Evolutionary conservation across 1,284 basidiomycete species (phyloP).

Genomic region (Marasmius sp.): DNA sequence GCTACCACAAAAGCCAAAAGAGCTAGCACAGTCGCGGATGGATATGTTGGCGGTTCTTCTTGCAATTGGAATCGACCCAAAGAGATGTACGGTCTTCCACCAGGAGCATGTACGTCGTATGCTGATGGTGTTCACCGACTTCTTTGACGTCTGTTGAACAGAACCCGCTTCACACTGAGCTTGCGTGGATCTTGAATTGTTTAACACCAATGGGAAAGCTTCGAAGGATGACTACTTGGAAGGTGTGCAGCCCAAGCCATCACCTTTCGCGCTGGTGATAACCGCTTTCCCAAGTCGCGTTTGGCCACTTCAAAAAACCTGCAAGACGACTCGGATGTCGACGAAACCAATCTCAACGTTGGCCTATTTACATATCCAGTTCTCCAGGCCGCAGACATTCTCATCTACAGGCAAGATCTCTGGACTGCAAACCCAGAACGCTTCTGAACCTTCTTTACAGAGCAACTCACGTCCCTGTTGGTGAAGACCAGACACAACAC

Average conservation of each 20-base stretch:
- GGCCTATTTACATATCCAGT: slow-evolving; percentile 93
- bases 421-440: background rate
- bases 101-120: slow-evolving; percentile 76
- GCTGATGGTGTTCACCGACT: background rate
- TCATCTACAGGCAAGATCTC: slow-evolving; percentile 71
- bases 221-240: slow-evolving; percentile 94
- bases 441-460: slow-evolving; percentile 35
- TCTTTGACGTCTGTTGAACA: slow-evolving; percentile 28
- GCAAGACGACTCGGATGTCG: slow-evolving; percentile 71
- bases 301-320: slow-evolving; percentile 76
- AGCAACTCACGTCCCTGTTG: slow-evolving; percentile 92
- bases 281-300: slow-evolving; percentile 54
- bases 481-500: slow-evolving; percentile 95
- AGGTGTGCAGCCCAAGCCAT: slow-evolving; percentile 47
- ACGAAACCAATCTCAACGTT: slow-evolving; percentile 79
- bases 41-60: slow-evolving; percentile 86
- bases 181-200: slow-evolving; percentile 92
- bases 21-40: slow-evolving; percentile 61
- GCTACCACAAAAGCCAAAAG: slow-evolving; percentile 78
- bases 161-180: slow-evolving; percentile 84
- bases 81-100: slow-evolving; percentile 78
- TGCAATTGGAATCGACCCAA: slow-evolving; percentile 83
- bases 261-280: background rate
- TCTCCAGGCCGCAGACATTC: slow-evolving; percentile 91
- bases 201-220: slow-evolving; percentile 83